Conservation (phyloP, 495 filamentous ascomycete genomes). For the Elaphomyces granulatus region DNA sequence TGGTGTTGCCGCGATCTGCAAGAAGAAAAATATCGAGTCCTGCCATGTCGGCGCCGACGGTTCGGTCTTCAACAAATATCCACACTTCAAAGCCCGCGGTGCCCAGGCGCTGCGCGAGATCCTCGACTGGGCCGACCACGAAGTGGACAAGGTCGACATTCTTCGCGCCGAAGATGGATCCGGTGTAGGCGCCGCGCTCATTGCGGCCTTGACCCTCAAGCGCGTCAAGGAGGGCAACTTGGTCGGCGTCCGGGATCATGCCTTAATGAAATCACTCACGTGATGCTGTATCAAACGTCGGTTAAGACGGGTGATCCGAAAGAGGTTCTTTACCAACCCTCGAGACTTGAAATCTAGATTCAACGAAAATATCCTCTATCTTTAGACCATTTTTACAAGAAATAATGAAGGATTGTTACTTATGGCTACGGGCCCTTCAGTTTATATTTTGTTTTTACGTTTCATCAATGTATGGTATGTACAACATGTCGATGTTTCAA, state of each 20-base stretch:
- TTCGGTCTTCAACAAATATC: conserved; percentile 96
- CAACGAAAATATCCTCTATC: too few relatives aligned
- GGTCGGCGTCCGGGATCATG: conserved; percentile 62
- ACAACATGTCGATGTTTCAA: too few relatives aligned
- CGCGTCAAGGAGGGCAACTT: conserved; percentile 62
- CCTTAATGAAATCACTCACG: conserved; percentile 31
- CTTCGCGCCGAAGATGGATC: conserved; percentile 83
- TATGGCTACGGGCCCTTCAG: too few relatives aligned
- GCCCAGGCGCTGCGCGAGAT: conserved; percentile 85
- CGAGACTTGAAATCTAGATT: too few relatives aligned
- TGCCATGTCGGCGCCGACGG: conserved; percentile 95
- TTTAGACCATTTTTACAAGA: too few relatives aligned
- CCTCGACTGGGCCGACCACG: conserved; percentile 68
- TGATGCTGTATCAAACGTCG: too few relatives aligned
- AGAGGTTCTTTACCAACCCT: too few relatives aligned
- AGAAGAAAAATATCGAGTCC: conserved; percentile 74
- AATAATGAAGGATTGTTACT: too few relatives aligned
- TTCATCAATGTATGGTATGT: too few relatives aligned
- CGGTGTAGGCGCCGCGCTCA: conserved; percentile 90
- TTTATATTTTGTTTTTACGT: too few relatives aligned
- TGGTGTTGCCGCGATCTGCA: conserved; percentile 88
- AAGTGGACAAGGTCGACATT: conserved; percentile 74
- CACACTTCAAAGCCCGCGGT: conserved; percentile 86
- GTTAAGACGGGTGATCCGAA: conserved; percentile 1
- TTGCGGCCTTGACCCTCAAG: conserved; percentile 87